These are phyloP conservation scores for Anthostomella pinea DNA, from an alignment of 2,329 filamentous ascomycete genomes.

Conservation along the genomic window DNA sequence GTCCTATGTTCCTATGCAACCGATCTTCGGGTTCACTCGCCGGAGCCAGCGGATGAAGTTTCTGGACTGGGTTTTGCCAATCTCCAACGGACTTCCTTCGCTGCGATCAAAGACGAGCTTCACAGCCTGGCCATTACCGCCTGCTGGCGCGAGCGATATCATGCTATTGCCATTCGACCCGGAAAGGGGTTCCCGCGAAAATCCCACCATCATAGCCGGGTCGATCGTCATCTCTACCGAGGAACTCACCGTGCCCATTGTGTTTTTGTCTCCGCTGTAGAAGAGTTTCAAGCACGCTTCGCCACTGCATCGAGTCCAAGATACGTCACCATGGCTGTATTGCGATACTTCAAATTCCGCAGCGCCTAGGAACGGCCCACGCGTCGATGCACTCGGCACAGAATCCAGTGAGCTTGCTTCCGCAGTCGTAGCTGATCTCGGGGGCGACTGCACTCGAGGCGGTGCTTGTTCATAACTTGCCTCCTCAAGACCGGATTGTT, in stretches of 20 bases:
- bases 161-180: conserved; percentile 13
- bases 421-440: too few species aligned
- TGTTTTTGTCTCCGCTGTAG: conserved; percentile 13
- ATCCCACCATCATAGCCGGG: conserved; percentile 13
- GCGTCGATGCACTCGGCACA: background rate
- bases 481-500: too few species aligned
- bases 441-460: too few species aligned
- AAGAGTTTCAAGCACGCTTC: conserved; percentile 17
- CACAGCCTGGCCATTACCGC: too few species aligned
- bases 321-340: conserved; percentile 14
- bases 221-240: conserved; percentile 16
- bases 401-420: background rate
- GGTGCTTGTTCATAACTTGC: too few species aligned
- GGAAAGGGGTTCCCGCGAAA: conserved; percentile 13
- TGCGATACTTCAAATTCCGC: conserved; percentile 21
- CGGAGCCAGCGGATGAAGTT: conserved; percentile 25
- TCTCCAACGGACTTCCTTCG: conserved; percentile 13
- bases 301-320: conserved; percentile 16
- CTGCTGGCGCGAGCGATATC: too few species aligned
- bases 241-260: conserved; percentile 7
- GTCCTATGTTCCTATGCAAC: conserved; percentile 11
- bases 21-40: conserved; percentile 13
- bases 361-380: background rate
- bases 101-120: conserved; percentile 23
- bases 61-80: conserved; percentile 22